Base-by-base conservation (phyloP, 129 eudicot species). In the Artemisia argyi region DNA sequence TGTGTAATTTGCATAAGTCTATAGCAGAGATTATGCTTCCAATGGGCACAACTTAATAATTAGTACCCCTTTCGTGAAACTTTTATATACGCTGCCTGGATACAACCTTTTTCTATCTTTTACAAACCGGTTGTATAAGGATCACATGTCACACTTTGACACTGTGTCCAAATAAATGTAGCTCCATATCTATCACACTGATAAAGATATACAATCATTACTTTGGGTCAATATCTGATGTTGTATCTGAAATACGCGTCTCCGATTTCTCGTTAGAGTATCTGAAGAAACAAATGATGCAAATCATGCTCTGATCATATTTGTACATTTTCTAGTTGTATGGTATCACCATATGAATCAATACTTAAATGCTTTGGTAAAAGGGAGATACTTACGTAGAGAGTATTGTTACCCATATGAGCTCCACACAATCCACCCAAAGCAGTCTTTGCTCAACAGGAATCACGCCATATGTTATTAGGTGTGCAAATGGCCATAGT, bases 381-480 rank as follows among this genome's bases (percentile, higher is more conserved):
- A 15, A 35, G 64, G 65, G 55, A 9, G 17, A 70, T 72, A 67
- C 94, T 84, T 81, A 92, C 97, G 91, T 92, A 2, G 96, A 92
- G 32, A 92, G 96, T 80, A 92, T 89, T 18, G 97, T 92, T 42
- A 92, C 99, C 99, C 99, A 91, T 46, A 95, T 65, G 74, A 95
- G 99, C 69, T 95, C 99, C 51, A 95, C 97, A 52, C 99, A 91
- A 60, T 95, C 99, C 20, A 95, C 99, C 96, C 97, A 95, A 46
- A 95, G 95, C 76, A 95, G 91, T 84, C 99, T 90, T 86, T 95
- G 97, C 60, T 95, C 96, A 22, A 95, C 82, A 58, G 99, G 99
- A 74, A 95, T 66, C 58, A 95, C 78, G n/a, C 97, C 97, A 53
- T 95, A 91, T 9, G 99, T 95, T 65, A 95, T 80, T 17, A 95